These are phyloP conservation scores for Fusarium virguliforme DNA, from an alignment of 2,329 filamentous ascomycete genomes.

Conservation along the genomic window DNA sequence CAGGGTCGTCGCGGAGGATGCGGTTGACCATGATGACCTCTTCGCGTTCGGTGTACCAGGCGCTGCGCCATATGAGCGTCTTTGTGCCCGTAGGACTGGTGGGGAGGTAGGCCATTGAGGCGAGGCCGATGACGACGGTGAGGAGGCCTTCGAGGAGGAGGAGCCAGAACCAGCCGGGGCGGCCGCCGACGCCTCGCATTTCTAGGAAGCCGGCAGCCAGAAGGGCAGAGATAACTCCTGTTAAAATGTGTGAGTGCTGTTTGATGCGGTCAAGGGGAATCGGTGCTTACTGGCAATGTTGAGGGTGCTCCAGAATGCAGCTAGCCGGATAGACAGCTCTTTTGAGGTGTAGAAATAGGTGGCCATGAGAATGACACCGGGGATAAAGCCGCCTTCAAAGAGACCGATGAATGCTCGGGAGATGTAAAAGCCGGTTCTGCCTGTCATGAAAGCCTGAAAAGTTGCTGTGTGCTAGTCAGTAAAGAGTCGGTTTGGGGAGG, in stretches of 20 bases:
- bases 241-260: constrained; percentile 56
- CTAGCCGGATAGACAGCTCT: constrained; percentile 77
- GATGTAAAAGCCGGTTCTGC: constrained; percentile 64
- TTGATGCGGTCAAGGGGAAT: constrained; percentile 38
- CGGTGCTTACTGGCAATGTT: constrained; percentile 57
- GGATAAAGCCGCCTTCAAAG: constrained; percentile 72
- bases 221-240: constrained; percentile 64
- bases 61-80: constrained; percentile 71
- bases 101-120: constrained; percentile 74
- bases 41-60: constrained; percentile 78
- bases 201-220: constrained; percentile 64
- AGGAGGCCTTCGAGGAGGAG: constrained; percentile 61
- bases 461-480: constrained; percentile 57
- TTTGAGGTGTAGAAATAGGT: constrained; percentile 81
- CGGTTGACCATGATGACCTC: constrained; percentile 80
- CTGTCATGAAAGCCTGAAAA: constrained; percentile 68
- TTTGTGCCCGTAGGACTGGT: constrained; percentile 77
- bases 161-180: constrained; percentile 72
- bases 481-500: constrained; percentile 22
- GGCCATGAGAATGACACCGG: constrained; percentile 75
- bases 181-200: constrained; percentile 65
- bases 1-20: constrained; percentile 68
- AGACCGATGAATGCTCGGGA: constrained; percentile 69
- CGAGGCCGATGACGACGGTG: constrained; percentile 68
- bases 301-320: constrained; percentile 76